Base-by-base conservation (phyloP, 148 eudicot species). In the Vaccinium corymbosum region DNA sequence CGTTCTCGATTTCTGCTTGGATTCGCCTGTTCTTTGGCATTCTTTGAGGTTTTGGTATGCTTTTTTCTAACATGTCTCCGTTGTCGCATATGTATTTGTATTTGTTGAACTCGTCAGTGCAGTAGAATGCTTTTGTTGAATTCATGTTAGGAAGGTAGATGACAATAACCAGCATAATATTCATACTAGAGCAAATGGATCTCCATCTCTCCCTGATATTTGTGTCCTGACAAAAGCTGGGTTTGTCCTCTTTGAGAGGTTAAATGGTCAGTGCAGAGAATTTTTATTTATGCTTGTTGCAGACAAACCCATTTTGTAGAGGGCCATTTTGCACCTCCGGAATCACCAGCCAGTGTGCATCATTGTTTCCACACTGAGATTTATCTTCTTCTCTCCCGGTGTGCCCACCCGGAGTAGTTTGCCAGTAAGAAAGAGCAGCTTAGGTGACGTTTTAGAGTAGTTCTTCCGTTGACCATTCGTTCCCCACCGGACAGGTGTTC, bases 21-120 rank as follows among this genome's bases (percentile, higher is more conserved):
- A 19, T 78, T 90, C 92, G 55, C 85, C 84, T 29, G 17, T 49
- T 35, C 85, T 79, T 46, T 56, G 53, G 51, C 68, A 90, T 6
- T 79, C 81, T 62, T 72, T 87, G 85, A 74, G 92, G 35, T 90
- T 90, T 53, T 90, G 92, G 92, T 90, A 87, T 55, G 56, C 13
- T 57, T 55, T 49, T 81, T 20, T 64, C 32, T 59, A 19, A 22
- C 15, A 52, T 14, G 9, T n/a, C 12, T 68, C 4, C 20, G 49
- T 80, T 15, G 55, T 66, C 52, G 22, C 22, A 3, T 52, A 49
- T 53, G 9, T 51, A 0, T 81, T 52, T 14, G 56, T 12, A 10
- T 9, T 9, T 1, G 49, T 15, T 35, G 49, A 15, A 14, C 76
- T 72, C 49, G 7, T 42, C 13, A 38, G 20, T 74, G n/a, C 52